Evolutionary conservation across 441 rosid species (phyloP).

Genomic region (Lepidium campestre): DNA sequence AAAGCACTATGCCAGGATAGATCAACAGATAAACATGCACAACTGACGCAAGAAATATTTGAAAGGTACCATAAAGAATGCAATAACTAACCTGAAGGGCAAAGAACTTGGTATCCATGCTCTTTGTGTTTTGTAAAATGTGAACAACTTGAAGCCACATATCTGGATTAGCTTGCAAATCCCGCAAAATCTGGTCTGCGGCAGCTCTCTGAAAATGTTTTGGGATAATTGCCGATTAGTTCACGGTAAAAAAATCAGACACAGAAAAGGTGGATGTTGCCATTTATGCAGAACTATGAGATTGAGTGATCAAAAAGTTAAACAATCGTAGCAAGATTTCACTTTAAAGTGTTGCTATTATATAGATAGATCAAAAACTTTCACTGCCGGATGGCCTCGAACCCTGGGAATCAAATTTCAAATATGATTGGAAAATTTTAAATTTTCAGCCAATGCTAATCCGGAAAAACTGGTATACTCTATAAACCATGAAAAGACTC

Average conservation of each 20-base stretch:
- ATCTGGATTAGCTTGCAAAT: conserved; percentile 90
- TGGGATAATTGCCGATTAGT: conserved; percentile 1
- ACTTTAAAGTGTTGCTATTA: neutral
- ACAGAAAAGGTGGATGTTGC: neutral
- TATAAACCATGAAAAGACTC: neutral
- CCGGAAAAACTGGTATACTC: neutral
- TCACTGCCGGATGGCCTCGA: neutral
- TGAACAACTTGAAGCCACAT: conserved; percentile 99
- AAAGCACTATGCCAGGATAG: neutral
- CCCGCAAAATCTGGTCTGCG: conserved; percentile 95
- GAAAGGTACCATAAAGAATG: neutral
- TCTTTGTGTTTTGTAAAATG: conserved; percentile 76
- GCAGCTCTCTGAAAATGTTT: conserved; percentile 65
- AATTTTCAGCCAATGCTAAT: neutral
- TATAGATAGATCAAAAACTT: neutral
- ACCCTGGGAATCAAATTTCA: neutral
- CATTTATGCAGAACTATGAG: neutral
- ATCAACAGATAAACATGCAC: neutral
- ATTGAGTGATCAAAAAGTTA: neutral
- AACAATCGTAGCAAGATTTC: neutral
- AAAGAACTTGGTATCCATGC: conserved; percentile 90
- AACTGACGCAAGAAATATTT: neutral
- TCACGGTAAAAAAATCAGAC: neutral
- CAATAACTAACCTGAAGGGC: conserved; percentile 77
- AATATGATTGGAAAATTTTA: neutral